Base-by-base conservation (phyloP, 768 basidiomycete genomes). In the Mycena epipterygia region DNA sequence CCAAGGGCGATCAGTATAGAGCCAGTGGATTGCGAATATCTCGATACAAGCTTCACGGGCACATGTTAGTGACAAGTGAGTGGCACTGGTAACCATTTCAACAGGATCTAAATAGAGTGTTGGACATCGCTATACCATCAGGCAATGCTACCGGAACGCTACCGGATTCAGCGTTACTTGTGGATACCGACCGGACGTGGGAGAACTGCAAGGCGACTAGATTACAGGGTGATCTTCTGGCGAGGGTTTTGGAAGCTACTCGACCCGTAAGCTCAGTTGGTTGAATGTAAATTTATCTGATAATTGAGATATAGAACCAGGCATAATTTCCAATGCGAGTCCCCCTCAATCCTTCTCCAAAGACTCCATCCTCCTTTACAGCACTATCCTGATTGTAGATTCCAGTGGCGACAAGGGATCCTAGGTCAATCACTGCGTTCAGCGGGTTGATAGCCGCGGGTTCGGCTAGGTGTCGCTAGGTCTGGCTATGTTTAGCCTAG, bases 121-220 rank as follows among this genome's bases (percentile, higher is more conserved):
- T 44, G 12, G 13, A 64, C 27, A 30, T 4, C 25, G 25, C 12
- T 27, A 2, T 23, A 19, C 16, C 13, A 13, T 13, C 39, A 6
- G 51, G 51, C 25, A 64, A 41, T 35, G 51, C 52, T 8, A 46
- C 52, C n/a, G 52, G 37, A 21, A 21, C 9, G 62, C 63, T 21
- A 32, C 63, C 5, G 63, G 63, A 0, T 64, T 64, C 51, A 53
- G 53, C 37, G 21, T 64, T 35, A 64, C 51, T 11, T 64, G 62
- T n/a, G 53, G 53, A 0, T 64, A 14, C 41, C 0, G 41, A n/a
- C 33, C 17, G 60, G 33, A 48, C 5, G 7, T 35, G 7, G 0
- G 33, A 3, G 21, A 30, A 32, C 13, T 32, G 5, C 32, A 55
- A 35, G 32, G 11, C 32, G 4, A 5, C 29, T 8, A 32, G 4